Percentiles rank a stretch among this genome's conserved stretches.
These are phyloP conservation scores for Jimgerdemannia flammicorona DNA, from an alignment of 192 early-diverging fungal species.

Conservation along the genomic window DNA sequence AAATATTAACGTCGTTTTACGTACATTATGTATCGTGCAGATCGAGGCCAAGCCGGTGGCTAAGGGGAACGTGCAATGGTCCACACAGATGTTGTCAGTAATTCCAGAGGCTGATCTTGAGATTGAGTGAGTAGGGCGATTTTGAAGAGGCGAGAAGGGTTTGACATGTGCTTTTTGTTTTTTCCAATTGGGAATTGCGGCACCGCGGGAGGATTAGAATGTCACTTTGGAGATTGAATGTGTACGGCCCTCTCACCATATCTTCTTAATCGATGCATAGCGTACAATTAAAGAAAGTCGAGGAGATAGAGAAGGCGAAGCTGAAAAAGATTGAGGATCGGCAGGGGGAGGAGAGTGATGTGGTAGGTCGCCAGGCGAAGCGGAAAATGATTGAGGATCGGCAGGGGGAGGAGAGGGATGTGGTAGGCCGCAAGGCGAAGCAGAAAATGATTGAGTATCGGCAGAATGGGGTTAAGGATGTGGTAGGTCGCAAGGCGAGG, in stretches of 20 bases:
- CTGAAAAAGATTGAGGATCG: conserved; percentile 23
- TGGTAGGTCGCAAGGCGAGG: too few species aligned
- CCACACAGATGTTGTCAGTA: conserved; percentile 83
- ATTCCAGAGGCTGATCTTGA: conserved; percentile 92
- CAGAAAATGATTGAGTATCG: too few species aligned
- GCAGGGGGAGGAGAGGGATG: too few species aligned
- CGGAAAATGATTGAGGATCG: neutral
- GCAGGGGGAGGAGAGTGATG: too few species aligned
- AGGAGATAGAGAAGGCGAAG: conserved; percentile 77
- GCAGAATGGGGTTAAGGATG: too few species aligned
- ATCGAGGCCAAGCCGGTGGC: conserved; percentile 59
- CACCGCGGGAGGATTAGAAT: too few species aligned
- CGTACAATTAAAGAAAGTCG: conserved; percentile 66
- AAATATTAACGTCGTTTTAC: neutral
- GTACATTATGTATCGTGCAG: conserved; percentile 18
- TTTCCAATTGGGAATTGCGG: too few species aligned
- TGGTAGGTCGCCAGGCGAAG: too few species aligned
- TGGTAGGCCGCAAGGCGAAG: too few species aligned
- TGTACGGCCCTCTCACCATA: too few species aligned
- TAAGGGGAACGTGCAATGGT: conserved; percentile 85
- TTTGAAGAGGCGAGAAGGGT: neutral
- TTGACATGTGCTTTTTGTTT: conserved; percentile 1
- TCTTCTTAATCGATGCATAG: conserved; percentile 22
- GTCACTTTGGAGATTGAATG: too few species aligned
- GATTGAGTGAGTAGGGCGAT: conserved; percentile 52